Evolutionary conservation across 1,284 basidiomycete species (phyloP).

Genomic region (Marasmius fiardii): DNA sequence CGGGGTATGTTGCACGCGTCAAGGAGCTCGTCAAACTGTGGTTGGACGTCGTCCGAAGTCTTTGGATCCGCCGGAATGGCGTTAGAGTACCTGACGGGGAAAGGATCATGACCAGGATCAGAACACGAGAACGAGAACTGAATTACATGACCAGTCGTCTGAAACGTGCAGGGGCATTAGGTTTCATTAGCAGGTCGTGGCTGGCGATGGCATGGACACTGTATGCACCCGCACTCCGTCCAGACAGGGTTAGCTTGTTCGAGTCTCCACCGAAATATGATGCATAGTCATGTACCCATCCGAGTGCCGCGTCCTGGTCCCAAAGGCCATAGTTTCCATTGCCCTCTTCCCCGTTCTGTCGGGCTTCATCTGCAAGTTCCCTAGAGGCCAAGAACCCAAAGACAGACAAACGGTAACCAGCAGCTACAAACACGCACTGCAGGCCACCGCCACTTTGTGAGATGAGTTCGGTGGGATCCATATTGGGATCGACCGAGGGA

Average conservation of each 20-base stretch:
- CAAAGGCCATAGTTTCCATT: constrained; percentile 15
- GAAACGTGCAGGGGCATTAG: constrained; percentile 4
- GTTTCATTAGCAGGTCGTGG: constrained; percentile 12
- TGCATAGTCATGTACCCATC: constrained; percentile 10
- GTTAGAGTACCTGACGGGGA: constrained; percentile 11
- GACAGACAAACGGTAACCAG: constrained; percentile 13
- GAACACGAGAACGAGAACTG: background rate
- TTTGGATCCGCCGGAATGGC: constrained; percentile 16
- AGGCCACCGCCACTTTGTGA: constrained; percentile 10
- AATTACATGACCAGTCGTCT: constrained; percentile 14
- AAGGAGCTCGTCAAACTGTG: constrained; percentile 14
- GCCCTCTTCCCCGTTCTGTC: constrained; percentile 6
- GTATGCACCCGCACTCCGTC: constrained; percentile 14
- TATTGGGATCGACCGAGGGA: constrained; percentile 12
- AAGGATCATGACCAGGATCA: background rate
- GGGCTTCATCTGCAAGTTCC: constrained; percentile 14
- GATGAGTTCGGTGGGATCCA: constrained; percentile 15
- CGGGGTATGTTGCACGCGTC: constrained; percentile 8
- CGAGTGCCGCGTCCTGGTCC: constrained; percentile 13
- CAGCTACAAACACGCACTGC: constrained; percentile 13
- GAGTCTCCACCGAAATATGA: constrained; percentile 14
- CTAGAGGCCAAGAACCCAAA: constrained; percentile 14
- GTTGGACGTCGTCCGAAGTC: constrained; percentile 13
- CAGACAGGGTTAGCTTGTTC: constrained; percentile 11
- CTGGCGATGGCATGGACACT: constrained; percentile 13